Evolutionary conservation across 225 moss, liverwort and hornwort species (phyloP).

Genomic region (Marchantia paleacea): DNA sequence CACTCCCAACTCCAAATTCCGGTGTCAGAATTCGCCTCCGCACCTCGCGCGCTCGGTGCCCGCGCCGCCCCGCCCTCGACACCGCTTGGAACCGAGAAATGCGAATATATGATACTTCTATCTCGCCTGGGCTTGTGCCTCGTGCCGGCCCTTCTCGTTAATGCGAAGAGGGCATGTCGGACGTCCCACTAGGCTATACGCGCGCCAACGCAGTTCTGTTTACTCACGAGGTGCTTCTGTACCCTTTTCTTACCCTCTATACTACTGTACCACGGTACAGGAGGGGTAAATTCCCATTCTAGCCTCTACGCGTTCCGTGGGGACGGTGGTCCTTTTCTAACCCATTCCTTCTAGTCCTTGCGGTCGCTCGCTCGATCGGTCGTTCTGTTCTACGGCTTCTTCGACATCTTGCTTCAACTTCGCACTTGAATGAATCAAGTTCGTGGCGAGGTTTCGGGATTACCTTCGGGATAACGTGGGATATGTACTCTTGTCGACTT

Average conservation of each 20-base stretch:
- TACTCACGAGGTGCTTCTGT: too few relatives aligned
- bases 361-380: too few relatives aligned
- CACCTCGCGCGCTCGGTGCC: background rate
- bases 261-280: too few relatives aligned
- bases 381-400: too few relatives aligned
- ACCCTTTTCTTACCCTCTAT: background rate
- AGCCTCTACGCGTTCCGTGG: too few relatives aligned
- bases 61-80: constrained; percentile 14
- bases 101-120: background rate
- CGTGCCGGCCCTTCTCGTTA: too few relatives aligned
- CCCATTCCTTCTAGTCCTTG: background rate
- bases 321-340: background rate
- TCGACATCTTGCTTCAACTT: too few relatives aligned
- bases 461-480: too few relatives aligned
- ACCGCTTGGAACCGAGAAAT: background rate
- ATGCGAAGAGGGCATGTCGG: background rate
- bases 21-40: background rate
- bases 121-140: background rate
- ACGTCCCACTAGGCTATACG: background rate
- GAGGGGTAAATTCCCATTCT: too few relatives aligned
- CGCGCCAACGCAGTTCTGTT: background rate
- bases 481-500: too few relatives aligned
- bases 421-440: too few relatives aligned
- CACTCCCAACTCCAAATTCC: background rate
- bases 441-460: too few relatives aligned